Base-by-base conservation (phyloP, 23 red algal genomes). In the Cyanidioschyzon merolae region DNA sequence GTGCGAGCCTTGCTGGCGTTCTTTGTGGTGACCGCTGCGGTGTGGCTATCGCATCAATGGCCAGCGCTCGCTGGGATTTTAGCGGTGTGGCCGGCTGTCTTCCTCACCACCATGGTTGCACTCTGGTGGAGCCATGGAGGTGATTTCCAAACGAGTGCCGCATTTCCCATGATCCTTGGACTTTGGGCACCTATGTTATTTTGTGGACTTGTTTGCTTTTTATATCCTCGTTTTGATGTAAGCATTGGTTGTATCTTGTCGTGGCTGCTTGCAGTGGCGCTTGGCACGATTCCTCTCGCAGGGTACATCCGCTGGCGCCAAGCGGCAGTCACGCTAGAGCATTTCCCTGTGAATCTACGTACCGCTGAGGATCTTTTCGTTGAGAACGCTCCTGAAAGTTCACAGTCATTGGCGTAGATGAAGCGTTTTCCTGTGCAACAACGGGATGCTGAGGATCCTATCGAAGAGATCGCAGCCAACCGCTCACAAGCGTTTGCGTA, bases 141-240 rank as follows among this genome's bases (percentile, higher is more conserved):
- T 35, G 39, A 39, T 7, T 50, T 81, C n/a, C 78, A 81, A 30
- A n/a, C 36, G 59, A 58, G 78, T 41, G 78, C 78, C 1, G 54
- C 59, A 41, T 67, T 39, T n/a, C 78, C 78, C 37, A 81, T 81
- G 78, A 81, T 81, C 31, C 37, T 81, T 34, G 78, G 78, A 16
- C 54, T 71, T 3, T 50, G 38, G 17, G 18, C 58, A 40, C 58
- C 58, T 0, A 71, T 71, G 38, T 37, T 40, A 0, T 81, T 71
- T 31, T 41, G 58, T 40, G 68, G 59, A 31, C 78, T 81, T 1
- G 59, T 39, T 3, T 67, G 78, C 1, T 25, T 81, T 17, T 50
- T 57, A 2, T 40, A 71, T 68, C 78, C 78, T 3, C 1, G 38
- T 0, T 81, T 50, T 34, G 78, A 58, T 34, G 1, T 57, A 2